These are phyloP conservation scores for Sequoia sempervirens DNA, from an alignment of 75 land plant species.

Conservation along the genomic window DNA sequence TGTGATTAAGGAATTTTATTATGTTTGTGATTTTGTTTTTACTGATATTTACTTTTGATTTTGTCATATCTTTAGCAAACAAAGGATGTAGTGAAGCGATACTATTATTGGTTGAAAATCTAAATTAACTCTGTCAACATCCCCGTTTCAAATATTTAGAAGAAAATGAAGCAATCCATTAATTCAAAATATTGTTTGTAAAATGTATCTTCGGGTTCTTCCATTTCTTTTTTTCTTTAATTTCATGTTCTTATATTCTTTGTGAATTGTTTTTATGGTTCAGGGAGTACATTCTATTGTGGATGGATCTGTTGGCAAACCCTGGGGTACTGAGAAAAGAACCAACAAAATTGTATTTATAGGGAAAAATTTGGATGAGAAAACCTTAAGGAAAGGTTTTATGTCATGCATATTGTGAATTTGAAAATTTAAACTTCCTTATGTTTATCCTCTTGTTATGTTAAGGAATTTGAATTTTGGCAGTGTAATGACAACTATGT, in stretches of 20 bases:
- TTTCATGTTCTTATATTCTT: background rate
- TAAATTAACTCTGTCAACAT: background rate
- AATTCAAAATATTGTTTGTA: background rate
- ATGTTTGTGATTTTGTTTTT: slow-evolving; percentile 1
- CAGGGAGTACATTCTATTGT: slow-evolving; percentile 92
- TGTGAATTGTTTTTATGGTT: slow-evolving; percentile 7
- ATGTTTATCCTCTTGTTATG: background rate
- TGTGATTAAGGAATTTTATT: background rate
- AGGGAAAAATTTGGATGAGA: slow-evolving; percentile 84
- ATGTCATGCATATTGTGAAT: slow-evolving; percentile 58
- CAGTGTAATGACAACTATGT: background rate
- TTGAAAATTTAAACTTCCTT: background rate
- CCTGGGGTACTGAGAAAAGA: slow-evolving; percentile 79
- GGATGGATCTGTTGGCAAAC: slow-evolving; percentile 76
- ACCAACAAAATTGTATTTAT: slow-evolving; percentile 85
- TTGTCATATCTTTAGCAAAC: background rate
- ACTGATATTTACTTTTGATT: background rate
- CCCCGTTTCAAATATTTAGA: background rate
- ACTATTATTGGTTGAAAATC: background rate
- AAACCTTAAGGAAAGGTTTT: slow-evolving; percentile 67
- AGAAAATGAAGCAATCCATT: background rate
- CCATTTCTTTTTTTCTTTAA: background rate
- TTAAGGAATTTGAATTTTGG: background rate
- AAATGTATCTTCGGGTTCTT: background rate
- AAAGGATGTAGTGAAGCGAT: background rate